A percentile compares a stretch with the other conserved stretches of the same genome.
Conservation (phyloP, 78 protist genomes). For the Speleostelium caveatum region DNA sequence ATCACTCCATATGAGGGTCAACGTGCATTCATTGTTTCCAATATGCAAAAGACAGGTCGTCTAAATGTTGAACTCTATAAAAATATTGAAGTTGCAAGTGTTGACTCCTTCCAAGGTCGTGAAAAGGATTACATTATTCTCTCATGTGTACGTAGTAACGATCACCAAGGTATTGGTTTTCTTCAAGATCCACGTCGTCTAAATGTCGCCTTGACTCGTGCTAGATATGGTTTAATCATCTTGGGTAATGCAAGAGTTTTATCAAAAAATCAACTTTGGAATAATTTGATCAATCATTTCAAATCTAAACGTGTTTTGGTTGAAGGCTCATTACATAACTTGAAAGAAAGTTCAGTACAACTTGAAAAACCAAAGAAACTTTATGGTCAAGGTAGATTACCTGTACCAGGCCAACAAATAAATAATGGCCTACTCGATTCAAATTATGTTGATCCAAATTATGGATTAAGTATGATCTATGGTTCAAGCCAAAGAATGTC, state of each 20-base stretch:
- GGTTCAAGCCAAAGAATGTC: conserved; percentile 17
- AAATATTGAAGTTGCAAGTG: conserved; percentile 95
- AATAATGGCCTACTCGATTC: not conserved
- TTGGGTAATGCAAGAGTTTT: conserved; percentile 98
- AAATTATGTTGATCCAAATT: conserved; percentile 44
- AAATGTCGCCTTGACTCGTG: conserved; percentile 99
- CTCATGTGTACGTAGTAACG: conserved; percentile 99
- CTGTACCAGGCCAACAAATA: conserved; percentile 7
- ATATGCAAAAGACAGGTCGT: conserved; percentile 93
- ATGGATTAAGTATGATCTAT: conserved; percentile 45
- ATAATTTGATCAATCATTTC: conserved; percentile 95
- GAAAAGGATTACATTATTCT: conserved; percentile 99
- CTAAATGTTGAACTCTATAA: conserved; percentile 90
- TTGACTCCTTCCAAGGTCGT: conserved; percentile 99
- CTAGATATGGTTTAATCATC: conserved; percentile 97
- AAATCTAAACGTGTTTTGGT: conserved; percentile 91
- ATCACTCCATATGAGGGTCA: conserved; percentile 99
- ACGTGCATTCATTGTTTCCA: conserved; percentile 94
- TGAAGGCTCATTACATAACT: conserved; percentile 94
- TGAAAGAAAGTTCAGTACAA: conserved; percentile 70
- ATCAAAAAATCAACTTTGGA: conserved; percentile 97
- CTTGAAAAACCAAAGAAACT: conserved; percentile 79
- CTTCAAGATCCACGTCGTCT: conserved; percentile 98
- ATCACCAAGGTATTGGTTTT: conserved; percentile 99
- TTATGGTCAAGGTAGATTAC: conserved; percentile 47